Evolutionary conservation across 2,329 filamentous ascomycete genomes (phyloP), one percentile per base, ranked within the genome.

Genomic region (Aspergillus persii): DNA sequence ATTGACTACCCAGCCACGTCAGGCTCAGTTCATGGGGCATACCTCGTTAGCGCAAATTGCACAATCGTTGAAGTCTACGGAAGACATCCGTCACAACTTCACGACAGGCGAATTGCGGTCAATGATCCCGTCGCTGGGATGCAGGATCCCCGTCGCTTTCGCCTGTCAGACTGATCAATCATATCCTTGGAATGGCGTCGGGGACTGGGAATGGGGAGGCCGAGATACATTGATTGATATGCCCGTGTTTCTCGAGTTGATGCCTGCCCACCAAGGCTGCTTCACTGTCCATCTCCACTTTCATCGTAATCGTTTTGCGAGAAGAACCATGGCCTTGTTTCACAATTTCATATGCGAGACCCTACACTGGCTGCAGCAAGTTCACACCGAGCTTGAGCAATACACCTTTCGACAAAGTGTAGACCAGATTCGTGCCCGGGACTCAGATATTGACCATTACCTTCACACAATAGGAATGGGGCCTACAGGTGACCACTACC

Each of bases 81-180:
- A 18, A 2, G 56, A 58, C 8, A 53, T 58, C 31, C 2, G 15
- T 15, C 56, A 58, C 36, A 31, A 6, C 44, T 53, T 58, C 11
- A 36, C 56, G 3, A 31, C 50, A 2, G 50, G 50, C 18, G 26
- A 58, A 29, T 11, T 58, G 18, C 31, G 18, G 1, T 58, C 56
- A 8, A 39, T 58, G 5, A 12, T 50, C 6, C 41, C 56, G 12
- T 11, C 15, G 2, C 36, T 53, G 2, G n/a, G n/a, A 5, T 9
- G 4, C 8, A 15, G 15, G 9, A 23, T 53, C n/a, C 15, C 15
- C 6, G 51, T 53, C 15, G 15, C 15, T 29, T 27, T 53, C 8
- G 36, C 27, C 33, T 53, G 51, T 18, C 51, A 53, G 12, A 53
- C 51, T 4, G 23, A 53, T 27, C 36, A 53, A 11, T 53, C 51